A percentile compares a stretch with the other conserved stretches of the same genome.
phyloP scores from a whole-genome alignment of 257 asterid species.

The Echium plantagineum region DNA sequence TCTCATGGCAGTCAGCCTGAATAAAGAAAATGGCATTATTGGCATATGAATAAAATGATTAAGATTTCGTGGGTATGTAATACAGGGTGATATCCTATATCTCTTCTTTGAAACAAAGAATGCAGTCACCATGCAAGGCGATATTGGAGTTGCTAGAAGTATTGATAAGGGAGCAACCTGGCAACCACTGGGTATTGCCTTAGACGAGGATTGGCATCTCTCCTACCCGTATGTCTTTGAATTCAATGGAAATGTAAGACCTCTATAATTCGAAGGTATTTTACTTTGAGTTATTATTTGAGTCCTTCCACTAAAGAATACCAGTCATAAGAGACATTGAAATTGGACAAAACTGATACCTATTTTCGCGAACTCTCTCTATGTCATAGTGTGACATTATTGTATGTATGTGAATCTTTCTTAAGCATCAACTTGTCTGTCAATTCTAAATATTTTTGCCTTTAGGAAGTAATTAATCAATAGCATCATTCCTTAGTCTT shows the following conservation, averaged over 20 bases:
- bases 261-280: neutral
- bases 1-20: conserved; percentile 7
- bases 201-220: conserved; percentile 96
- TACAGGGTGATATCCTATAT: conserved; percentile 68
- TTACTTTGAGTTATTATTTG: neutral
- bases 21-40: neutral
- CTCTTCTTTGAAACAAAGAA: conserved; percentile 78
- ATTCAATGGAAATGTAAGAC: conserved; percentile 69
- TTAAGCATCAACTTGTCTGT: too few relatives aligned
- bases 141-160: conserved; percentile 85
- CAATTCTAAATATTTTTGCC: too few relatives aligned
- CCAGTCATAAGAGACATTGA: too few relatives aligned
- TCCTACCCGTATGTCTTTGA: conserved; percentile 88
- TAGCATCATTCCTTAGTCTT: neutral
- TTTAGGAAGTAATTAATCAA: neutral
- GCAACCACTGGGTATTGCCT: conserved; percentile 83
- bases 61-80: conserved; percentile 12
- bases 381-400: neutral
- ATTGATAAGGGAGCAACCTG: conserved; percentile 79
- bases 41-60: conserved; percentile 6
- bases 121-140: conserved; percentile 89
- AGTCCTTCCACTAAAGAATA: too few relatives aligned
- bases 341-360: too few relatives aligned
- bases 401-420: too few relatives aligned
- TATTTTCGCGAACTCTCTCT: too few relatives aligned